These are phyloP conservation scores for Taphrina flavorubra DNA, from an alignment of 1,139 yeast genomes.

Conservation along the genomic window DNA sequence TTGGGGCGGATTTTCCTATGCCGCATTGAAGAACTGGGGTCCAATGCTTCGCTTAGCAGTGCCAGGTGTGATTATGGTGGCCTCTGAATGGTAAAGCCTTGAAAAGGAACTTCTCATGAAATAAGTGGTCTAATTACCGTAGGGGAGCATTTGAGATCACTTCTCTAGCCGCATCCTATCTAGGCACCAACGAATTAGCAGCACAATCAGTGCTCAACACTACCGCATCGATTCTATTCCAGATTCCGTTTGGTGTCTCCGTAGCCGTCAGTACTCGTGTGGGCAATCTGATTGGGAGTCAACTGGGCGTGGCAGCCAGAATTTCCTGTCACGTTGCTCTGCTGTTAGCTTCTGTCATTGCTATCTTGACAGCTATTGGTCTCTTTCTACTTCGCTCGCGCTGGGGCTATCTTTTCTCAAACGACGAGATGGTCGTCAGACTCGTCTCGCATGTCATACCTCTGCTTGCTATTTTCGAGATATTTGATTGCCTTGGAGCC, in stretches of 20 bases:
- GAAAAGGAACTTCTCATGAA: neutral
- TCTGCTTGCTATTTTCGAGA: constrained; percentile 69
- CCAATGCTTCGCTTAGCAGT: constrained; percentile 71
- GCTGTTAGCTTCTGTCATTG: constrained; percentile 21
- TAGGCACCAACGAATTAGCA: constrained; percentile 81
- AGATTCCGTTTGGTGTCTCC: constrained; percentile 86
- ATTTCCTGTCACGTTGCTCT: constrained; percentile 43
- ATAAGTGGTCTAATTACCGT: neutral
- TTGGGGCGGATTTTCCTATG: constrained; percentile 65
- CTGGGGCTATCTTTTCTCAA: constrained; percentile 71
- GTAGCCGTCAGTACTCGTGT: constrained; percentile 85
- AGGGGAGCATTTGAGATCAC: constrained; percentile 74
- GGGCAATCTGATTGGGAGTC: constrained; percentile 85
- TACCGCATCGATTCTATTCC: constrained; percentile 74
- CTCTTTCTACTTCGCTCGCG: constrained; percentile 58
- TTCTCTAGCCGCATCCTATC: constrained; percentile 70
- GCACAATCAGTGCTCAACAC: constrained; percentile 88
- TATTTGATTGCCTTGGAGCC: constrained; percentile 79
- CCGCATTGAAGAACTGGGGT: constrained; percentile 63
- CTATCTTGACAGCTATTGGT: constrained; percentile 6
- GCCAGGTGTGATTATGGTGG: constrained; percentile 85
- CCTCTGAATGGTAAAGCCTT: constrained; percentile 64
- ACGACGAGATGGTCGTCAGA: constrained; percentile 66
- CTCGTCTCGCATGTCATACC: constrained; percentile 65
- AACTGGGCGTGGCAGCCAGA: constrained; percentile 65